A percentile compares a stretch with the other conserved stretches of the same genome.
Conservation (phyloP, 2,329 filamentous ascomycete genomes). For the Alternaria hordeiaustralica region DNA sequence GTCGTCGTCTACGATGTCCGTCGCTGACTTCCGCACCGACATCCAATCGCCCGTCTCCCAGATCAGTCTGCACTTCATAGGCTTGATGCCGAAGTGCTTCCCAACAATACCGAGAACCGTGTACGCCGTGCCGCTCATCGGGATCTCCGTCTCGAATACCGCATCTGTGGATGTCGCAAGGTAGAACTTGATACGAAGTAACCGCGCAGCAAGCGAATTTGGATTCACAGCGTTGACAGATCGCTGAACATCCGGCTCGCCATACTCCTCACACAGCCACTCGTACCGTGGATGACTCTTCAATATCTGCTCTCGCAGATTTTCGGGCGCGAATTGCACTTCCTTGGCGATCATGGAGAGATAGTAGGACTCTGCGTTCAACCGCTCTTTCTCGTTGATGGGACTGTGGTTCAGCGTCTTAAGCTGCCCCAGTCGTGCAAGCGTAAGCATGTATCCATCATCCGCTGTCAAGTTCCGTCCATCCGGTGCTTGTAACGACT, state of each 20-base stretch:
- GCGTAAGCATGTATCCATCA: slow-evolving; percentile 86
- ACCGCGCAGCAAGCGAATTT: slow-evolving; percentile 79
- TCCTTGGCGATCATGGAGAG: slow-evolving; percentile 82
- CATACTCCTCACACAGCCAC: slow-evolving; percentile 78
- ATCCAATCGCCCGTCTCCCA: slow-evolving; percentile 96
- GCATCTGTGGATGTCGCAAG: slow-evolving; percentile 17
- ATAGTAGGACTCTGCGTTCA: slow-evolving; percentile 93
- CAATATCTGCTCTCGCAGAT: slow-evolving; percentile 62
- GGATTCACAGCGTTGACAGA: slow-evolving; percentile 64
- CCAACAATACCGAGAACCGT: slow-evolving; percentile 79
- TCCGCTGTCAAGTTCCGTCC: slow-evolving; percentile 63
- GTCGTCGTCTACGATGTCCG: slow-evolving; percentile 61
- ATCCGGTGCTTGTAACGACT: slow-evolving; percentile 56
- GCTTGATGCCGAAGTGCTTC: slow-evolving; percentile 69
- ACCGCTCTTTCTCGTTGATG: slow-evolving; percentile 75
- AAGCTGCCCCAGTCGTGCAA: slow-evolving; percentile 75
- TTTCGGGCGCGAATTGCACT: slow-evolving; percentile 65
- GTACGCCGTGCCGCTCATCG: slow-evolving; percentile 81
- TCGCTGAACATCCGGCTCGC: slow-evolving; percentile 69
- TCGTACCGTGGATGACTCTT: slow-evolving; percentile 72
- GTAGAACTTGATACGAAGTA: slow-evolving; percentile 69
- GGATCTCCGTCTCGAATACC: slow-evolving; percentile 60
- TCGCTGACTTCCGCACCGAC: slow-evolving; percentile 68
- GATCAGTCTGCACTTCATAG: slow-evolving; percentile 70
- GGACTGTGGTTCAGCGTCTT: slow-evolving; percentile 72